Evolutionary conservation across 2,329 filamentous ascomycete genomes (phyloP).

Genomic region (Tricladium varicosporioides): DNA sequence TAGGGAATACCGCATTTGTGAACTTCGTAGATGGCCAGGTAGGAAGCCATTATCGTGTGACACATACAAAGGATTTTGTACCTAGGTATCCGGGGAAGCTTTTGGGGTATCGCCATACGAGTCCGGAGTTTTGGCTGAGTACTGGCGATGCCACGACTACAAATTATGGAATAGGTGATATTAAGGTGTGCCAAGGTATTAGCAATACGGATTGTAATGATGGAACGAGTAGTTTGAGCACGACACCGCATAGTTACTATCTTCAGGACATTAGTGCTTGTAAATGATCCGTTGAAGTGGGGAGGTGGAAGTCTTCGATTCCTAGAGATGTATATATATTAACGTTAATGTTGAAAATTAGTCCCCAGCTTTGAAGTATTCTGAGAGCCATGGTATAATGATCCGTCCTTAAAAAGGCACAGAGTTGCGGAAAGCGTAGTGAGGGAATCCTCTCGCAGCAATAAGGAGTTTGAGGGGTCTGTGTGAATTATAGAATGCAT

Average conservation of each 20-base stretch:
- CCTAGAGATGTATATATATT: no score
- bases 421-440: no score
- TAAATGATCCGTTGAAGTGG: no score
- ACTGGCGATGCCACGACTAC: constrained; percentile 34
- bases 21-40: constrained; percentile 24
- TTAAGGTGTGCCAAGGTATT: constrained; percentile 49
- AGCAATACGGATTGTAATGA: constrained; percentile 51
- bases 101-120: constrained; percentile 62
- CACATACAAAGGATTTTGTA: constrained; percentile 66
- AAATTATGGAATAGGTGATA: constrained; percentile 39
- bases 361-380: no score
- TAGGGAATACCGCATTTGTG: constrained; percentile 30
- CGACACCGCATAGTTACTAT: constrained; percentile 48
- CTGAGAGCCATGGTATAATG: no score
- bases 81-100: constrained; percentile 62
- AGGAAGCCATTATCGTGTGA: constrained; percentile 57
- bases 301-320: no score
- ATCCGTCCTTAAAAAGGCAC: no score
- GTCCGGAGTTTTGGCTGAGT: constrained; percentile 66
- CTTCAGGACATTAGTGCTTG: constrained; percentile 46
- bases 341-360: no score
- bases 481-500: no score
- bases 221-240: constrained; percentile 38
- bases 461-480: no score
- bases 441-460: no score